Base-by-base conservation (phyloP, 108 stramenopile genomes). In the Conticribra weissflogii region DNA sequence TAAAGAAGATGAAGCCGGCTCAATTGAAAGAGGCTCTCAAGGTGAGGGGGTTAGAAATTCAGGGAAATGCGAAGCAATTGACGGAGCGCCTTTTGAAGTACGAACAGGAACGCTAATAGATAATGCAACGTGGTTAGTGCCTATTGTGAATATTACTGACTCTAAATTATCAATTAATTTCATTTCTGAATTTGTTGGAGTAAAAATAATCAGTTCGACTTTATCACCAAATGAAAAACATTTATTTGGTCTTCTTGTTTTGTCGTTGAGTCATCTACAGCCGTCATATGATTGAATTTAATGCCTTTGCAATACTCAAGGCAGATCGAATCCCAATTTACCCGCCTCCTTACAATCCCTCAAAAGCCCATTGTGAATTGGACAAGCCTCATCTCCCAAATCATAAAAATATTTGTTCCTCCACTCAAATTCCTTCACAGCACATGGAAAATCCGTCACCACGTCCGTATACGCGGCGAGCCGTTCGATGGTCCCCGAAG, bases 341-440 rank as follows among this genome's bases (percentile, higher is more conserved):
- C 91, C 91, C 49, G 68, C 54, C 27, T 69, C 82, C 1, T 81
- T 78, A 50, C 88, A 89, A 41, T 90, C 87, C 62, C 63, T 61
- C 31, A 93, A 49, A 31, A 90, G 55, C 16, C 54, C 66, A 70
- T 89, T 93, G 69, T 93, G 91, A 27, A 58, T 87, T 7, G 87
- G 88, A 68, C 87, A 85, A 33, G 74, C 63, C 0, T 85, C 85
- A 51, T 89, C 83, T 0, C 84, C 82, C 17, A 93, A 47, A 46
- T 93, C 68, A 58, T 84, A 89, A 65, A 93, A 93, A 41, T 86
- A 93, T 57, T 84, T 56, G 58, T 93, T 97, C 23, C 96, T 88
- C 97, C 97, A 97, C 58, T 95, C 87, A 70, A 94, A 97, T 48
- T 98, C 97, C 79, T 98, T 98, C 25, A 98, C 88, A 0, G 83